A percentile compares a stretch with the other conserved stretches of the same genome.
Evolutionary conservation across 2,329 filamentous ascomycete genomes (phyloP).

Genomic region (Pyrenophora seminiperda): DNA sequence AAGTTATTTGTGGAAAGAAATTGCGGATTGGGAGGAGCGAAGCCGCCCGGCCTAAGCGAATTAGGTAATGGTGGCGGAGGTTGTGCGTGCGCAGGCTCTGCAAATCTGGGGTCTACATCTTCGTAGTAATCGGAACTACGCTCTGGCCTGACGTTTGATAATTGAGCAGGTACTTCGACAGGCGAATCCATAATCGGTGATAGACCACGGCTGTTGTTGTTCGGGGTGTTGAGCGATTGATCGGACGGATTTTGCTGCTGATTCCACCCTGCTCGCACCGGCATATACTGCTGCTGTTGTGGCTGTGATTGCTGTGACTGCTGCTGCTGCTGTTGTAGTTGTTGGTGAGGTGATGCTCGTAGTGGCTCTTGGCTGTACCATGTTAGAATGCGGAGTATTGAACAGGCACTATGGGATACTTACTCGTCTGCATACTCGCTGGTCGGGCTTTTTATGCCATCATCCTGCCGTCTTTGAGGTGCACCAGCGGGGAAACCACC

Average conservation of each 20-base stretch:
- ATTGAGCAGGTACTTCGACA: conserved; percentile 40
- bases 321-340: conserved; percentile 21
- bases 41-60: conserved; percentile 43
- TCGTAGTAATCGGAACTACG: conserved; percentile 74
- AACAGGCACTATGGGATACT: conserved; percentile 44
- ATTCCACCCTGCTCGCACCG: conserved; percentile 56
- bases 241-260: conserved; percentile 33
- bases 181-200: conserved; percentile 50
- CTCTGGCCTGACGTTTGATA: conserved; percentile 32
- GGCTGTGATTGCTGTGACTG: conserved; percentile 20
- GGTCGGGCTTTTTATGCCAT: conserved; percentile 56
- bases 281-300: conserved; percentile 46
- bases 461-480: conserved; percentile 33
- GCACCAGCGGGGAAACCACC: conserved; percentile 37
- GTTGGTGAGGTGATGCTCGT: conserved; percentile 27
- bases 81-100: conserved; percentile 51
- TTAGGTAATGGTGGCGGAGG: conserved; percentile 39
- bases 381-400: conserved; percentile 8
- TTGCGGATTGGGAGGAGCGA: conserved; percentile 38
- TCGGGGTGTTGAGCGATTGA: conserved; percentile 29
- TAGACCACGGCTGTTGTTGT: conserved; percentile 42
- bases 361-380: conserved; percentile 15
- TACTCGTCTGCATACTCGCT: conserved; percentile 79
- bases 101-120: conserved; percentile 89
- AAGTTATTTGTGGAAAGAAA: conserved; percentile 32